Evolutionary conservation across 2,329 filamentous ascomycete species (phyloP).

Genomic region (Aspergillus jensenii): DNA sequence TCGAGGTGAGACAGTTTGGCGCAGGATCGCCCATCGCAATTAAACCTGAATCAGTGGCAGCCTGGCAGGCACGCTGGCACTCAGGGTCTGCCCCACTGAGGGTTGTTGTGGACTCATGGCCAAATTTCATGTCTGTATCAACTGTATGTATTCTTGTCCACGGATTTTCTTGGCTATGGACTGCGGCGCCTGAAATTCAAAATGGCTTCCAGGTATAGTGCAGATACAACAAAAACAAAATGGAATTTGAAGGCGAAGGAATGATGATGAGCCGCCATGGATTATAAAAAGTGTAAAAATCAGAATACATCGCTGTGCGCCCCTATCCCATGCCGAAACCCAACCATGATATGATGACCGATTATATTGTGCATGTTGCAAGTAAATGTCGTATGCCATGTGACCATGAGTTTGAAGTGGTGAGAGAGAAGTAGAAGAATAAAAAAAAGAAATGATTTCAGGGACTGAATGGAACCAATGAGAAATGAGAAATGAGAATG

Average conservation of each 20-base stretch:
- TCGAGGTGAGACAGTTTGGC: neutral
- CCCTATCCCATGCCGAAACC: slow-evolving; percentile 16
- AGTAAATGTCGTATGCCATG: slow-evolving; percentile 8
- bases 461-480: neutral
- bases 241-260: neutral
- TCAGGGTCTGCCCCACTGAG: slow-evolving; percentile 2
- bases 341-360: slow-evolving; percentile 13
- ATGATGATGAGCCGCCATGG: slow-evolving; percentile 1
- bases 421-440: neutral
- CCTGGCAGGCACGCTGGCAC: neutral
- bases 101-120: neutral
- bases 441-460: neutral
- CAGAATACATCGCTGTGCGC: slow-evolving; percentile 11
- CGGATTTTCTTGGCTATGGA: neutral
- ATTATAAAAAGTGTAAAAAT: slow-evolving; percentile 14
- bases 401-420: slow-evolving; percentile 3
- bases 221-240: neutral
- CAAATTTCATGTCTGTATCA: neutral
- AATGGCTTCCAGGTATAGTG: neutral
- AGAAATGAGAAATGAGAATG: neutral
- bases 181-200: neutral
- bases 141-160: neutral
- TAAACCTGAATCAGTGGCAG: slow-evolving; percentile 6
- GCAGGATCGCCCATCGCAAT: slow-evolving; percentile 1
- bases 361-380: slow-evolving; percentile 9